Conservation (phyloP, 1,284 basidiomycete species). For the Golubevia sp. region DNA sequence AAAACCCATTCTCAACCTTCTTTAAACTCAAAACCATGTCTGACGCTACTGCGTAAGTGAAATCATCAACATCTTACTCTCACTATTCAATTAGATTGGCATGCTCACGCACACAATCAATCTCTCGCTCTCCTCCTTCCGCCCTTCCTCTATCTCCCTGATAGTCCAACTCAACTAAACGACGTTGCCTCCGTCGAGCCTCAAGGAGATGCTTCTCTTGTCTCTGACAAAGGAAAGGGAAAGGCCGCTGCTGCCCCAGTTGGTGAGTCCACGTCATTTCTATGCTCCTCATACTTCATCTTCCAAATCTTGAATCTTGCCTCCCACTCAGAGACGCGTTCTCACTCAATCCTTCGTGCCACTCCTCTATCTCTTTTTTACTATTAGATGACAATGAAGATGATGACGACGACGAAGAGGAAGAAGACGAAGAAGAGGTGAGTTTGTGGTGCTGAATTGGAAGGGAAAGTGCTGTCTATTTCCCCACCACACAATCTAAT, state of each 20-base stretch:
- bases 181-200: background rate
- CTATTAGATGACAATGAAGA: slow-evolving; percentile 15
- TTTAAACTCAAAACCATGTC: no score
- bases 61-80: no score
- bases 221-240: slow-evolving; percentile 23
- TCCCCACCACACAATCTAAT: slow-evolving; percentile 1
- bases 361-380: background rate
- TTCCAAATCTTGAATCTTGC: background rate
- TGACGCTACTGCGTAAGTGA: no score
- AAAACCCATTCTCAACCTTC: no score
- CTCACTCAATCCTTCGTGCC: no score
- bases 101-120: no score
- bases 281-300: background rate
- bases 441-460: background rate
- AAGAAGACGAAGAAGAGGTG: slow-evolving; percentile 29
- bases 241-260: slow-evolving; percentile 25
- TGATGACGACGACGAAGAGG: slow-evolving; percentile 19
- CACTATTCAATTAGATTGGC: no score
- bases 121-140: background rate
- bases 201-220: background rate
- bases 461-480: background rate
- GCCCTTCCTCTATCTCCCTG: background rate
- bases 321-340: background rate
- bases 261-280: slow-evolving; percentile 20
- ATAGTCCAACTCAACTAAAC: background rate